phyloP scores from a whole-genome alignment of 768 basidiomycete species.

The Rhodotorula taiwanensis region DNA sequence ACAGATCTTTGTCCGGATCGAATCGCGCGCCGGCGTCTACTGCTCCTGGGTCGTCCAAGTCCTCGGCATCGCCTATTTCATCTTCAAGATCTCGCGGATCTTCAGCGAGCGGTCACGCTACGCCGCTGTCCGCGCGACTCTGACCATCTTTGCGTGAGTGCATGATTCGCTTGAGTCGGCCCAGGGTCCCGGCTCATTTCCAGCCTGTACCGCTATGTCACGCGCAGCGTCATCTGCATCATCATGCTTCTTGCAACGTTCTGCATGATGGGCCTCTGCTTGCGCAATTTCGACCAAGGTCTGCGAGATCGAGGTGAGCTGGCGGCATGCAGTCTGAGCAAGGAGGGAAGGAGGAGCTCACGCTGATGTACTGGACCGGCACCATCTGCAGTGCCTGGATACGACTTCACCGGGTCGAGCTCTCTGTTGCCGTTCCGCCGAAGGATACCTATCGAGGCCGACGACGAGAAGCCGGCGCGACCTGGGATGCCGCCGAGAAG shows the following conservation, averaged over 20 bases:
- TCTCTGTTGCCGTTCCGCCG: constrained; percentile 1
- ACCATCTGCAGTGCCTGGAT: constrained; percentile 16
- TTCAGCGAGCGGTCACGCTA: constrained; percentile 19
- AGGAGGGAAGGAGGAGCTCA: no score
- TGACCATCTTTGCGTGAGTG: constrained; percentile 28
- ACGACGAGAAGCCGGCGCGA: neutral
- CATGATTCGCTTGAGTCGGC: no score
- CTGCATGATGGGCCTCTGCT: constrained; percentile 26
- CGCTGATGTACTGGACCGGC: no score
- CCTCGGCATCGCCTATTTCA: constrained; percentile 30
- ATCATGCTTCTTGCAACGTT: constrained; percentile 24
- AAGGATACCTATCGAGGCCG: neutral
- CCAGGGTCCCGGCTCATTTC: no score
- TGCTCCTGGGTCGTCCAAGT: constrained; percentile 4
- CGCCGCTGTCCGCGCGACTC: constrained; percentile 8
- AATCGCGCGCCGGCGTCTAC: constrained; percentile 18
- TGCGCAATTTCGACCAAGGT: constrained; percentile 24
- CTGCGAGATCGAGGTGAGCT: constrained; percentile 23
- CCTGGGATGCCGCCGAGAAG: neutral
- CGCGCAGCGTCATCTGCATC: constrained; percentile 18
- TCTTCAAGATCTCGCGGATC: constrained; percentile 32
- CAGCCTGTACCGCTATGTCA: no score
- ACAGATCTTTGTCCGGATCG: constrained; percentile 22
- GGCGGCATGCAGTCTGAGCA: no score
- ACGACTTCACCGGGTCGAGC: constrained; percentile 10